A percentile compares a stretch with the other conserved stretches of the same genome.
phyloP scores from a whole-genome alignment of 176 grass and related monocot species.

The Bromus sterilis region DNA sequence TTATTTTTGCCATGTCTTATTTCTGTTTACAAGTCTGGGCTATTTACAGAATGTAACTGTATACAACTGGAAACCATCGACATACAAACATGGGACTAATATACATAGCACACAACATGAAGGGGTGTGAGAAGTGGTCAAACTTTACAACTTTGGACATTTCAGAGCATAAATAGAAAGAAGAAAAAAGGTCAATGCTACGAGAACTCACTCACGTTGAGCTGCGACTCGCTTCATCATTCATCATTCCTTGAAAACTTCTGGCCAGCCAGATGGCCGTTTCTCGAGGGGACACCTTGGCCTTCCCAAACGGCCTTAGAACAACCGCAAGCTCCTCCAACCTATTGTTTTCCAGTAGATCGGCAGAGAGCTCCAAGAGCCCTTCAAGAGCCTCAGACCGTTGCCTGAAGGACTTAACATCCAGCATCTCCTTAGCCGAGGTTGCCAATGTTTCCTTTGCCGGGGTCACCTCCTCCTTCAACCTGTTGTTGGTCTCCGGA shows the following conservation, averaged over 20 bases:
- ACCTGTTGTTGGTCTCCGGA: slow-evolving; percentile 22
- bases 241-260: slow-evolving; percentile 99
- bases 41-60: slow-evolving; percentile 51
- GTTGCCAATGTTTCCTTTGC: slow-evolving; percentile 55
- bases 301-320: slow-evolving; percentile 97
- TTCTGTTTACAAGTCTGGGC: slow-evolving; percentile 26
- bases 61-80: slow-evolving; percentile 31
- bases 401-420: slow-evolving; percentile 95
- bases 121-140: slow-evolving; percentile 12
- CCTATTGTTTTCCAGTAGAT: slow-evolving; percentile 70
- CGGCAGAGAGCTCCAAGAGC: slow-evolving; percentile 87
- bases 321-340: slow-evolving; percentile 86
- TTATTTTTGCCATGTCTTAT: slow-evolving; percentile 26
- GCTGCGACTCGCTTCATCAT: slow-evolving; percentile 60
- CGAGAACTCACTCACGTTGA: slow-evolving; percentile 34
- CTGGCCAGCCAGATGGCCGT: slow-evolving; percentile 97
- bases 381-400: slow-evolving; percentile 93
- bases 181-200: not conserved
- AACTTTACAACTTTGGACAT: slow-evolving; percentile 18
- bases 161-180: slow-evolving; percentile 8
- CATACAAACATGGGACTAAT: slow-evolving; percentile 15
- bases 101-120: slow-evolving; percentile 6
- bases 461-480: slow-evolving; percentile 48
- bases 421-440: slow-evolving; percentile 68
- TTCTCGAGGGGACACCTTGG: slow-evolving; percentile 91